A percentile compares a stretch with the other conserved stretches of the same genome.
phyloP scores from a whole-genome alignment of 192 early-diverging fungal genomes.

The Backusella mclennaniae region DNA sequence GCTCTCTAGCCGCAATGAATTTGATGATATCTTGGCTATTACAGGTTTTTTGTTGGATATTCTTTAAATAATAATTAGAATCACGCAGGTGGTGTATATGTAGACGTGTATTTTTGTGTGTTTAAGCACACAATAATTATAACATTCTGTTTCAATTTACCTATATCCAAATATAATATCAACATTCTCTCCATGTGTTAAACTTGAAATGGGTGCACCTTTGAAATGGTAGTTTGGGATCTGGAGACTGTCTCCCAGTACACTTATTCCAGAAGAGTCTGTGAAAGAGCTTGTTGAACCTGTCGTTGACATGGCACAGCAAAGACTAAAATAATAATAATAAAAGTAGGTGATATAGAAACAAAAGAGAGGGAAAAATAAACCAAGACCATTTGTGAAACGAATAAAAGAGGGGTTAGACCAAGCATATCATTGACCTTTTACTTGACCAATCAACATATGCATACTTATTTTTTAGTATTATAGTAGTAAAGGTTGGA shows the following conservation, averaged over 20 bases:
- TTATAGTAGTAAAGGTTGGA: background rate
- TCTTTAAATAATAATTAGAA: background rate
- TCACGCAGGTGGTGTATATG: background rate
- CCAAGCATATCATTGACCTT: background rate
- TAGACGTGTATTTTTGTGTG: background rate
- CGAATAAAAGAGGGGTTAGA: background rate
- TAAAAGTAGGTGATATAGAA: background rate
- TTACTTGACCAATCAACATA: background rate
- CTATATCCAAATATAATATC: constrained; percentile 29
- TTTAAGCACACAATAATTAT: background rate
- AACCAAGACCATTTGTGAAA: background rate
- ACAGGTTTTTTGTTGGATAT: constrained; percentile 32
- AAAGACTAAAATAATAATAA: background rate
- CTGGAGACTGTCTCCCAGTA: constrained; percentile 13
- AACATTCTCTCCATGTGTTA: constrained; percentile 21
- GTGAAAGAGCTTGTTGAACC: constrained; percentile 23
- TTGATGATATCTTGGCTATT: constrained; percentile 28
- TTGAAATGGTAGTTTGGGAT: constrained; percentile 33
- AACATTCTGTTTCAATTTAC: background rate
- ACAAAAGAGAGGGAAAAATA: background rate
- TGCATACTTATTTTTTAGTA: background rate
- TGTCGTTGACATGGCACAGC: constrained; percentile 20
- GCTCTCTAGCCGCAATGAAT: constrained; percentile 24
- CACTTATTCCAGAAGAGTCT: constrained; percentile 7
- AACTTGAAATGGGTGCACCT: constrained; percentile 14